Evolutionary conservation across 1,284 basidiomycete species (phyloP), one percentile per base, ranked within the genome.

Genomic region (Puccinia coronata): DNA sequence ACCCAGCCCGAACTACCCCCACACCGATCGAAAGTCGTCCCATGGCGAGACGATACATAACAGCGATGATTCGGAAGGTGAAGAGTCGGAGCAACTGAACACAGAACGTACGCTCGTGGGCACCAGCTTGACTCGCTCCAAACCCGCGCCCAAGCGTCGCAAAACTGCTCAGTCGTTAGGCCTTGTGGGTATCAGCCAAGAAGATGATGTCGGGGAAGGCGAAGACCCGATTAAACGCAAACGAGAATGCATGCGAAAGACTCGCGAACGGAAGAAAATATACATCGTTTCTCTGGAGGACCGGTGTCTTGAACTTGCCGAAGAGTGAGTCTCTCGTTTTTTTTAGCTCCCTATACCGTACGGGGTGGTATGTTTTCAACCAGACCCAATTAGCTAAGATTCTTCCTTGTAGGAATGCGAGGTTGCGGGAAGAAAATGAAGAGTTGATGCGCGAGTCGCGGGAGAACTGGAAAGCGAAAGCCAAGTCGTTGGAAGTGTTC

Each of bases 261-360:
- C 31, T 8, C 12, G 77, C n/a, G 77, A 61, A 31, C 36, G 59
- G 3, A 73, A 81, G 39, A 81, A 74, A 34, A 41, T 63, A 23
- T 81, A 81, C 57, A 57, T 81, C 28, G 71, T 73, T n/a, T 55
- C 57, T 25, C 59, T 81, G 18, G 79, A 81, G 49, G 59, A 81
- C n/a, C 69, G 69, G 14, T 81, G 79, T 67, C 59, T 70, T 9
- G 57, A 59, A 36, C 53, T 81, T 25, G 55, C 57, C 41, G 69
- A 61, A 57, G 71, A 73, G 79, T 81, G 20, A 28, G 49, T 67
- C 28, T 31, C 39, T 20, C 39, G 39, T 16, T n/a, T 28, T 72
- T 25, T 41, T n/a, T 14, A n/a, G 28, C 49, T 39, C 51, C 31
- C 14, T 18, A 16, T 55, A 34, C 51, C 20, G 6, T 31, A 9